These are phyloP conservation scores for Lodderomyces theae DNA, from an alignment of 1,139 yeast genomes.

Conservation along the genomic window DNA sequence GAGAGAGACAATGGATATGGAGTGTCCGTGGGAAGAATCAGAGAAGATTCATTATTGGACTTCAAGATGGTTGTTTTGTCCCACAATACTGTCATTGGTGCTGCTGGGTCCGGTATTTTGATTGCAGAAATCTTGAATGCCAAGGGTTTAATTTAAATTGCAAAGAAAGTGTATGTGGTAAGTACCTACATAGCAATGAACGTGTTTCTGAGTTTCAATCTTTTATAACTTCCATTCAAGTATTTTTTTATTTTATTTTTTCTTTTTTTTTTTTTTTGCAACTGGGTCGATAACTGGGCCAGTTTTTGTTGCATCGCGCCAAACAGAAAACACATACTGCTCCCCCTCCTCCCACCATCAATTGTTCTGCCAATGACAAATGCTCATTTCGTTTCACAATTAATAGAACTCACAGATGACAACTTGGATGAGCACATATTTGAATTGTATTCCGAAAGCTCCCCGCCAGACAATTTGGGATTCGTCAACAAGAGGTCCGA, in stretches of 20 bases:
- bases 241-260: no score
- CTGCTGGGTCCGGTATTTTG: conserved; percentile 98
- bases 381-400: not conserved
- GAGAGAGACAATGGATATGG: conserved; percentile 94
- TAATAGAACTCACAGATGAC: conserved; percentile 1
- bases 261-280: no score
- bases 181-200: not conserved
- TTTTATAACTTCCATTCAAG: no score
- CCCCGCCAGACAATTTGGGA: conserved; percentile 45
- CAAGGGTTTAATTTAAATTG: conserved; percentile 60
- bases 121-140: conserved; percentile 89
- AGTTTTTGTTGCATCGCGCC: no score
- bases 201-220: no score
- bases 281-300: no score
- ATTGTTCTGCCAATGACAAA: not conserved
- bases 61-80: conserved; percentile 94
- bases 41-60: conserved; percentile 91
- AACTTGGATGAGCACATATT: conserved; percentile 44
- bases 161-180: conserved; percentile 24
- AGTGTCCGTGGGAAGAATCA: conserved; percentile 90
- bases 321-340: no score
- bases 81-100: conserved; percentile 96
- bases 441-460: conserved; percentile 42
- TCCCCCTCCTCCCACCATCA: no score
- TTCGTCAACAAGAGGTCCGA: conserved; percentile 39